Evolutionary conservation across 106 monocot genomes (phyloP).

Genomic region (Hemerocallis citrina): DNA sequence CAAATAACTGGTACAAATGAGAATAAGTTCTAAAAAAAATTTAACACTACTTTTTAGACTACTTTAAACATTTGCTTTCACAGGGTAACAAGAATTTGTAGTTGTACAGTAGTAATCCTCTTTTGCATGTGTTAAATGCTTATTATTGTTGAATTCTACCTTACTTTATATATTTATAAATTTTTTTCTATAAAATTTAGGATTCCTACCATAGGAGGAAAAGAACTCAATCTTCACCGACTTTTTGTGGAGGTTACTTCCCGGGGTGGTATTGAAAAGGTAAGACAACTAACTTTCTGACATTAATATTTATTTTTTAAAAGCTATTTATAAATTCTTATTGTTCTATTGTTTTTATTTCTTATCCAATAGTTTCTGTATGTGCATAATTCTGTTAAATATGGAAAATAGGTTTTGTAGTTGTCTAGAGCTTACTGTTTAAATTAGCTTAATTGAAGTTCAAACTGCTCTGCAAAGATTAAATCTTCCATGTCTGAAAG

Average conservation of each 20-base stretch:
- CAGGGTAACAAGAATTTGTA: too few species aligned
- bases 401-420: neutral
- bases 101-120: too few species aligned
- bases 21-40: too few species aligned
- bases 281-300: slow-evolving; percentile 11
- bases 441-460: neutral
- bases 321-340: neutral
- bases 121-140: too few species aligned
- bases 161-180: too few species aligned
- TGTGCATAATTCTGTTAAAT: neutral
- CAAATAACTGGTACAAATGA: too few species aligned
- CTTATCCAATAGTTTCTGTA: neutral
- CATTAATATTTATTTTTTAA: neutral
- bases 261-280: slow-evolving; percentile 91
- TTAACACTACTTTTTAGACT: too few species aligned
- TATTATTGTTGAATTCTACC: too few species aligned
- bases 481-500: neutral
- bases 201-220: slow-evolving; percentile 88
- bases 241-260: slow-evolving; percentile 88
- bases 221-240: slow-evolving; percentile 82
- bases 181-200: slow-evolving; percentile 22
- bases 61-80: too few species aligned
- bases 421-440: too few species aligned
- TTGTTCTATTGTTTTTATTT: neutral
- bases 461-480: neutral